Evolutionary conservation across 2,329 filamentous ascomycete genomes (phyloP).

Genomic region (Fusarium sp.): DNA sequence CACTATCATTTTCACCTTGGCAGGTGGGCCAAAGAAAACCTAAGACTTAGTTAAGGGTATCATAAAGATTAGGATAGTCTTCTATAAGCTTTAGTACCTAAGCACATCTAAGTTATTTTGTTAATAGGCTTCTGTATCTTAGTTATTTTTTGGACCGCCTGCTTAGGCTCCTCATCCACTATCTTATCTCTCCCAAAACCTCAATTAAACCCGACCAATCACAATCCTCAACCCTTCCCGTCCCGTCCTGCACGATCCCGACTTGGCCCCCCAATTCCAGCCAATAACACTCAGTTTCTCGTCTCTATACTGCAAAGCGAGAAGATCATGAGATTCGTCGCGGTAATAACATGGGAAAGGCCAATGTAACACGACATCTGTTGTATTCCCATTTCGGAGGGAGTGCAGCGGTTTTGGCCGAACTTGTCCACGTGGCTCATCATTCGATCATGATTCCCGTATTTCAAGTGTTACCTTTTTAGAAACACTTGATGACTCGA

Average conservation of each 20-base stretch:
- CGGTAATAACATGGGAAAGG: constrained; percentile 26
- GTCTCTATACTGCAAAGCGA: constrained; percentile 20
- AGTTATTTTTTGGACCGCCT: too few relatives aligned
- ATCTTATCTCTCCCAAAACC: neutral
- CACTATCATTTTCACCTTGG: neutral
- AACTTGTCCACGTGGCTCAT: constrained; percentile 30
- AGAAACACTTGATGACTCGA: constrained; percentile 11
- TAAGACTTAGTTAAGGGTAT: too few relatives aligned
- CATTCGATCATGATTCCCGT: constrained; percentile 18
- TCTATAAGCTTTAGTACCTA: too few relatives aligned
- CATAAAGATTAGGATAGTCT: too few relatives aligned
- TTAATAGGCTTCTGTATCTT: too few relatives aligned
- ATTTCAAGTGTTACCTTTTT: constrained; percentile 1
- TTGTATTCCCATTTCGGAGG: neutral
- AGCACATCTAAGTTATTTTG: too few relatives aligned
- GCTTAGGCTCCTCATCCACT: neutral
- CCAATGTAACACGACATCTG: constrained; percentile 2
- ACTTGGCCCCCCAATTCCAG: neutral
- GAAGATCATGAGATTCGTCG: constrained; percentile 12
- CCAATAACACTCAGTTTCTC: neutral
- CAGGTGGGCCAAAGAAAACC: too few relatives aligned
- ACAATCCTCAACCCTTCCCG: neutral
- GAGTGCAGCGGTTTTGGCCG: constrained; percentile 18
- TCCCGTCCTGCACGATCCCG: constrained; percentile 28
- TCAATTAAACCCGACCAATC: neutral